phyloP scores from a whole-genome alignment of 73 alveolate genomes.

The Effrenium voratum region DNA sequence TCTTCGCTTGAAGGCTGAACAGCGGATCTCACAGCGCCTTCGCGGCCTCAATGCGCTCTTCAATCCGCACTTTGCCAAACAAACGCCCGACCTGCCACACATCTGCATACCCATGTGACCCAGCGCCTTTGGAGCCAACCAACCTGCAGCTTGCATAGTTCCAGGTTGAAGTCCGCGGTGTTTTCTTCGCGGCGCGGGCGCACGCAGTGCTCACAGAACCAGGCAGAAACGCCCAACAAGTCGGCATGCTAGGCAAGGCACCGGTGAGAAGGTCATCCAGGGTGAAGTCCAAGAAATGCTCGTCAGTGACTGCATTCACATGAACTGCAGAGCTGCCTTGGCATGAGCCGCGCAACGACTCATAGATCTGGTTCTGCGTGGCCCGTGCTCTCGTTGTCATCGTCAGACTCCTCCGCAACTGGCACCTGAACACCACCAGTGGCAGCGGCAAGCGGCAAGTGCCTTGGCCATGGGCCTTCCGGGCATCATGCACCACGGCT shows the following conservation, averaged over 20 bases:
- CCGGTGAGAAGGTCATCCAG: not conserved
- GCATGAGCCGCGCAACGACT: not conserved
- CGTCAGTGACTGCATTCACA: not conserved
- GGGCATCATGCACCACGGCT: conserved; percentile 39
- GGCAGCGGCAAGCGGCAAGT: not conserved
- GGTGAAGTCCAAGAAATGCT: conserved; percentile 2
- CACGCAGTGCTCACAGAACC: not conserved
- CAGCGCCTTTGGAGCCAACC: not conserved
- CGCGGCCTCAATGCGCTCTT: conserved; percentile 60
- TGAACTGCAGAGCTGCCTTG: too few species aligned
- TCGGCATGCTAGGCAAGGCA: not conserved
- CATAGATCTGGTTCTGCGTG: not conserved
- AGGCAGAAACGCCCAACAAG: not conserved
- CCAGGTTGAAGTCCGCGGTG: conserved; percentile 79
- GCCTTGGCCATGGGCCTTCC: not conserved
- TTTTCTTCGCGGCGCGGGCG: not conserved
- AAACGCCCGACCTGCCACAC: conserved; percentile 32
- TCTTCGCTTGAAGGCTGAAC: not conserved
- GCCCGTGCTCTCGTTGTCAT: not conserved
- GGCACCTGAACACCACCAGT: conserved; percentile 6
- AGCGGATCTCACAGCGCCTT: not conserved
- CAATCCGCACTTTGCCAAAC: conserved; percentile 15
- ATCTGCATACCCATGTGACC: not conserved
- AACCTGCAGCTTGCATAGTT: conserved; percentile 60
- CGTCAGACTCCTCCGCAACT: conserved; percentile 52